Base-by-base conservation (phyloP, 2,329 filamentous ascomycete species). In the Calonectria crousiana region DNA sequence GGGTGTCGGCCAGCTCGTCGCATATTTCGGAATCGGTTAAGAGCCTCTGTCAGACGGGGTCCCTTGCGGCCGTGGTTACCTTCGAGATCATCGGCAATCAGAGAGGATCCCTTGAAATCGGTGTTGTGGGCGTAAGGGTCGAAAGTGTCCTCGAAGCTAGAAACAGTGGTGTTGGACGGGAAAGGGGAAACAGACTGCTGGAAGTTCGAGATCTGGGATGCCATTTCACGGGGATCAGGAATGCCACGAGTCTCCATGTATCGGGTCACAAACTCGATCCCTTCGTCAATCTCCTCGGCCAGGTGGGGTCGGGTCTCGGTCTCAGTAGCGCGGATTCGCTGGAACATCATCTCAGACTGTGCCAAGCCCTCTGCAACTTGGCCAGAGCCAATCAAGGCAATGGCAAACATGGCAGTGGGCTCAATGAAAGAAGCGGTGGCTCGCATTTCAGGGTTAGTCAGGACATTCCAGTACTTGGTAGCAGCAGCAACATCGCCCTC, bases 91-190 rank as follows among this genome's bases (percentile, higher is more conserved):
- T 98, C 96, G 0, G 95, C 95, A 81, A 98, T 98, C 73, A 95
- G 89, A 20, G 95, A 93, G 16, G 97, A 98, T 51, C 95, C 96
- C 85, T 96, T 96, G 88, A 97, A 96, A 84, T 99, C 97, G 41
- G 95, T 98, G 77, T 91, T 95, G 81, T 94, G 92, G 18, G 94
- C 95, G 82, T 98, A 98, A 1, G 97, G 97, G 82, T 99, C 97
- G 81, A 94, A 97, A 10, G 92, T 93, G 77, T 98, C 96, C 80
- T 97, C 94, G 72, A 92, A 93, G 69, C 90, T 90, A 6, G 92
- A 89, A 9, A 90, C 88, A 9, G 89, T 89, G 3, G 89, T 86
- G 14, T 91, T 88, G 1, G 90, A 88, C 56, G 90, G 83, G 72
- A 88, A 91, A 14, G 89, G 86, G 6, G 89, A 89, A n/a, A 87